phyloP scores from a whole-genome alignment of 352 stramenopile genomes.

The Phytophthora hibernalis region DNA sequence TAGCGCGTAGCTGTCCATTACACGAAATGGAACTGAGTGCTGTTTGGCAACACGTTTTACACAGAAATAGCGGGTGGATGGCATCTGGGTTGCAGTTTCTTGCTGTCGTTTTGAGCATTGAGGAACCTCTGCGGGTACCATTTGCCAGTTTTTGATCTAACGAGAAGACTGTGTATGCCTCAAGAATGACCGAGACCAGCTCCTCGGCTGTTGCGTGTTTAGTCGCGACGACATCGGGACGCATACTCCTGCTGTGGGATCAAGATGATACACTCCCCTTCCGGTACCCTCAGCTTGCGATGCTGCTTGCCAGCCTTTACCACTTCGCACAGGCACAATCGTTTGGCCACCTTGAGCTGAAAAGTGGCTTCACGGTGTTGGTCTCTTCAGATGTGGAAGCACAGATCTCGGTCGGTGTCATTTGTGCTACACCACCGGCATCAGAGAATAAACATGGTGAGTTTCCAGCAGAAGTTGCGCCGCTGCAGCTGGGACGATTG shows the following conservation, averaged over 20 bases:
- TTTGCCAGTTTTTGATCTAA: not conserved
- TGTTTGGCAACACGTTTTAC: conserved; percentile 12
- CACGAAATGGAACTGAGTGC: conserved; percentile 11
- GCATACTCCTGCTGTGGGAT: conserved; percentile 56
- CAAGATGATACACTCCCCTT: conserved; percentile 52
- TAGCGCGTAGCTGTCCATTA: conserved; percentile 19
- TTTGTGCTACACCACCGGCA: conserved; percentile 36
- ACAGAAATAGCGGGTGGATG: conserved; percentile 29
- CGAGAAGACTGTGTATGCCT: not conserved
- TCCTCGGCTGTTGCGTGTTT: conserved; percentile 47
- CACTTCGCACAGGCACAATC: conserved; percentile 54
- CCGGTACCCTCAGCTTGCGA: conserved; percentile 46
- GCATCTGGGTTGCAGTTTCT: conserved; percentile 2
- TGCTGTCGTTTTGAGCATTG: not conserved
- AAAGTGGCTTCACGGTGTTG: conserved; percentile 46
- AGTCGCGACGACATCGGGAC: conserved; percentile 58
- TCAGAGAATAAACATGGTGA: not conserved
- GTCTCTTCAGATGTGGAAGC: conserved; percentile 43
- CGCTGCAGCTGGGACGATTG: conserved; percentile 46
- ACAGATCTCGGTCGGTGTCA: conserved; percentile 51
- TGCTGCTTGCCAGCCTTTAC: conserved; percentile 66
- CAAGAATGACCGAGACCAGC: conserved; percentile 19
- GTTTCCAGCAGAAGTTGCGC: conserved; percentile 6
- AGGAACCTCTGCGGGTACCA: not conserved
- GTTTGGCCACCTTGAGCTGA: conserved; percentile 47